Percentiles rank a stretch among this genome's conserved stretches.
phyloP scores from a whole-genome alignment of 805 yeast species.

The Scheffersomyces stipitis region DNA sequence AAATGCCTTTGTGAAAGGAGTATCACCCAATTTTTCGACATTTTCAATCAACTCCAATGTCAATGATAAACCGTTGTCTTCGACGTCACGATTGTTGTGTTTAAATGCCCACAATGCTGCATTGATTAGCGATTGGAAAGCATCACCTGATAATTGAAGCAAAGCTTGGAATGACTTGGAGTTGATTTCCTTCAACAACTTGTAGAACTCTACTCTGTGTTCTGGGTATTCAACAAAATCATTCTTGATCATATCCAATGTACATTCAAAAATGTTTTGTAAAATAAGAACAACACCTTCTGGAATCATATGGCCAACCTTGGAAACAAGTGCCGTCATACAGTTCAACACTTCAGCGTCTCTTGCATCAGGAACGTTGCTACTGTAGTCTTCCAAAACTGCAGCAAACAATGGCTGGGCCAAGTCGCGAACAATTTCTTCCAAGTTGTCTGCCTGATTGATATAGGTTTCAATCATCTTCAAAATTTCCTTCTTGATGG shows the following conservation, averaged over 20 bases:
- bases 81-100: conserved; percentile 96
- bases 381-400: conserved; percentile 83
- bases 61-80: conserved; percentile 82
- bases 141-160: conserved; percentile 84
- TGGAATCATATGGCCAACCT: conserved; percentile 85
- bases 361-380: conserved; percentile 92
- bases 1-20: conserved; percentile 78
- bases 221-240: conserved; percentile 97
- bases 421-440: conserved; percentile 79
- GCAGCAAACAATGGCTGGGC: conserved; percentile 82
- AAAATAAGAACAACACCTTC: conserved; percentile 85
- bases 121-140: conserved; percentile 86
- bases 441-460: conserved; percentile 79
- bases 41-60: conserved; percentile 82
- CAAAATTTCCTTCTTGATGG: conserved; percentile 91
- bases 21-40: conserved; percentile 72
- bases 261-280: conserved; percentile 90
- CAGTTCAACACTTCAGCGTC: conserved; percentile 97
- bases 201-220: conserved; percentile 94
- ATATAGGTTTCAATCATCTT: conserved; percentile 87
- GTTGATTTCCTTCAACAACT: conserved; percentile 83
- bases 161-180: conserved; percentile 82
- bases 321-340: conserved; percentile 83
- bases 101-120: conserved; percentile 98
- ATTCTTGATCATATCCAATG: conserved; percentile 91